A percentile compares a stretch with the other conserved stretches of the same genome.
phyloP scores from a whole-genome alignment of 2,329 filamentous ascomycete genomes.

The Neonectria ditissima region DNA sequence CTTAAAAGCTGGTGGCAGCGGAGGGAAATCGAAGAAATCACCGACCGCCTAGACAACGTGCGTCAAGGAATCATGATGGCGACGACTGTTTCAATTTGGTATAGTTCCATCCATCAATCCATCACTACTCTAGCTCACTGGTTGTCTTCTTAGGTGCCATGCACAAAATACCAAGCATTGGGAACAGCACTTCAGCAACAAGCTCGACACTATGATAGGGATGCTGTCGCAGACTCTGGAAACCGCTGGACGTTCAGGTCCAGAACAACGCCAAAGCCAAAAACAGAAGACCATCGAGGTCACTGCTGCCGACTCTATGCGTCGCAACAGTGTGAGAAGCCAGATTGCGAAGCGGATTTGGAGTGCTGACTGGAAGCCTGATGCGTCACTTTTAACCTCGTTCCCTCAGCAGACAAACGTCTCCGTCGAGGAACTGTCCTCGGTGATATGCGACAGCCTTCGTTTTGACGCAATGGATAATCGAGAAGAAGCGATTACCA shows the following conservation, averaged over 20 bases:
- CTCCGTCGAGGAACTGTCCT: neutral
- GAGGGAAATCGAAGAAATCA: slow-evolving; percentile 12
- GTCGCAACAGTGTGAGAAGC: neutral
- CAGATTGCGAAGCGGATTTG: neutral
- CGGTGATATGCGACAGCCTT: slow-evolving; percentile 4
- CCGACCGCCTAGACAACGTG: slow-evolving; percentile 2
- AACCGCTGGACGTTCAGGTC: neutral
- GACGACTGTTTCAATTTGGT: slow-evolving; percentile 11
- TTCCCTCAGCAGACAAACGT: slow-evolving; percentile 5
- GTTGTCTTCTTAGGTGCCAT: neutral
- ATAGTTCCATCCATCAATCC: no score
- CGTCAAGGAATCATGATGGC: slow-evolving; percentile 15
- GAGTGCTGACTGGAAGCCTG: slow-evolving; percentile 5
- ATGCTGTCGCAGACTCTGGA: neutral
- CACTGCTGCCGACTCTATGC: slow-evolving; percentile 8
- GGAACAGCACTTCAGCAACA: slow-evolving; percentile 18
- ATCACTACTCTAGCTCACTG: neutral
- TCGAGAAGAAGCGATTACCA: no score
- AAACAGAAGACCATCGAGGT: neutral
- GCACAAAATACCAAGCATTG: slow-evolving; percentile 5
- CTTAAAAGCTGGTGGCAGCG: slow-evolving; percentile 2
- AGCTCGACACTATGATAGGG: slow-evolving; percentile 15
- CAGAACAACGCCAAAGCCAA: neutral
- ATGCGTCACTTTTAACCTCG: neutral
- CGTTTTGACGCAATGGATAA: no score